Conservation (phyloP, 805 yeast genomes). For the Monosporozyma servazzii region DNA sequence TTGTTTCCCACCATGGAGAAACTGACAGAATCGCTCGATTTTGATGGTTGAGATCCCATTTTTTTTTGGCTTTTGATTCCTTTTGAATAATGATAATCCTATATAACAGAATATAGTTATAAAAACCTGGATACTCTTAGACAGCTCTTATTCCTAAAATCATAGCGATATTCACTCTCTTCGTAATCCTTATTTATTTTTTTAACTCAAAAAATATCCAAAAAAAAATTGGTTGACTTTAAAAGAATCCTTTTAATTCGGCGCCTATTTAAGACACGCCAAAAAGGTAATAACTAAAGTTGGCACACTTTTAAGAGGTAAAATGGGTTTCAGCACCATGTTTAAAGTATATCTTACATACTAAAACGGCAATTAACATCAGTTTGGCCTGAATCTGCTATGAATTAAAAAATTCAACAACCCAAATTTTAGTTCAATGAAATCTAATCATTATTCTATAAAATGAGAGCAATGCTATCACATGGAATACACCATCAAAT, state of each 20-base stretch:
- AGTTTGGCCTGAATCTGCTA: too few species aligned
- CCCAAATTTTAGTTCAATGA: too few species aligned
- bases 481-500: too few species aligned
- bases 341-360: too few species aligned
- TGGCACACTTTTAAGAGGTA: too few species aligned
- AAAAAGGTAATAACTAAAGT: neutral
- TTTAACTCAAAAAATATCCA: neutral
- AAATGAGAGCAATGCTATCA: too few species aligned
- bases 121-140: neutral
- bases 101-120: too few species aligned
- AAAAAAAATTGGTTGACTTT: neutral
- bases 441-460: too few species aligned
- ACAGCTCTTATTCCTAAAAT: neutral
- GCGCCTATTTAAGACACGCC: neutral
- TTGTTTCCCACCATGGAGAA: conserved; percentile 39
- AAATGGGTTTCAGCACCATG: too few species aligned
- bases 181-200: neutral
- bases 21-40: conserved; percentile 36
- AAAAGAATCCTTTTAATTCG: neutral
- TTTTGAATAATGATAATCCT: neutral
- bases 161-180: neutral
- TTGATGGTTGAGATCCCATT: conserved; percentile 56
- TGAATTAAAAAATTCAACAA: too few species aligned
- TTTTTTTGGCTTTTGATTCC: neutral
- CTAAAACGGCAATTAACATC: too few species aligned